Evolutionary conservation across 2,329 filamentous ascomycete genomes (phyloP).

Genomic region (Colletotrichum simmondsii): DNA sequence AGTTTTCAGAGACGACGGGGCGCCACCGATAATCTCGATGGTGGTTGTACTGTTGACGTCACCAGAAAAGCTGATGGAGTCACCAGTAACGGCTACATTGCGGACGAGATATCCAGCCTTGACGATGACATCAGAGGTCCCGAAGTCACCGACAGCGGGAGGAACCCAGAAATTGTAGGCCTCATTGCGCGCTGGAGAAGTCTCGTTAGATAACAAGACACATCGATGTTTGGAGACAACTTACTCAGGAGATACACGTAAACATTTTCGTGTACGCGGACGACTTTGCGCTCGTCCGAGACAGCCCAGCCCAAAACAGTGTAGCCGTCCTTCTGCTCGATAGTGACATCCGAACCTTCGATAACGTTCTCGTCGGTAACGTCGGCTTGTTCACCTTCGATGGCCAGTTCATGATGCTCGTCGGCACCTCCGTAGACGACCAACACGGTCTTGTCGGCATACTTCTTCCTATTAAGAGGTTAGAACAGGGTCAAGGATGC

Average conservation of each 20-base stretch:
- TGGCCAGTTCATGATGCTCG: constrained; percentile 69
- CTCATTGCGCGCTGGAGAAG: constrained; percentile 36
- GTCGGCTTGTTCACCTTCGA: constrained; percentile 39
- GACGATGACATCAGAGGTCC: constrained; percentile 37
- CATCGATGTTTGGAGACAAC: constrained; percentile 9
- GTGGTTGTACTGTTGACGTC: constrained; percentile 38
- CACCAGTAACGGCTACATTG: constrained; percentile 30
- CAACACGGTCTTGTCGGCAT: constrained; percentile 65
- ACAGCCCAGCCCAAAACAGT: constrained; percentile 33
- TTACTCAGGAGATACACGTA: constrained; percentile 43
- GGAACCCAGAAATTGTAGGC: constrained; percentile 41
- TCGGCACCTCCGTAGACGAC: constrained; percentile 69
- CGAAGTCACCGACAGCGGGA: constrained; percentile 31
- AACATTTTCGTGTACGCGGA: constrained; percentile 24
- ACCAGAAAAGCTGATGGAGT: constrained; percentile 38
- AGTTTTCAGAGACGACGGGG: constrained; percentile 27
- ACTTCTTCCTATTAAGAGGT: constrained; percentile 57
- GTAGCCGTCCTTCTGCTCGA: constrained; percentile 27
- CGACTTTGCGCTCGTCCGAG: constrained; percentile 31
- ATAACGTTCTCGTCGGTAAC: constrained; percentile 21
- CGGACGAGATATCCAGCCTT: constrained; percentile 40
- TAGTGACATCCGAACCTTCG: constrained; percentile 23
- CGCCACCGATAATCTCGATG: constrained; percentile 38
- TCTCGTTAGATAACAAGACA: neutral
- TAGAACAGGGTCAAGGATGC: neutral